Percentiles rank a stretch among this genome's conserved stretches.
Conservation (phyloP, 2,329 filamentous ascomycete genomes). For the Ceratocystis huliohia region DNA sequence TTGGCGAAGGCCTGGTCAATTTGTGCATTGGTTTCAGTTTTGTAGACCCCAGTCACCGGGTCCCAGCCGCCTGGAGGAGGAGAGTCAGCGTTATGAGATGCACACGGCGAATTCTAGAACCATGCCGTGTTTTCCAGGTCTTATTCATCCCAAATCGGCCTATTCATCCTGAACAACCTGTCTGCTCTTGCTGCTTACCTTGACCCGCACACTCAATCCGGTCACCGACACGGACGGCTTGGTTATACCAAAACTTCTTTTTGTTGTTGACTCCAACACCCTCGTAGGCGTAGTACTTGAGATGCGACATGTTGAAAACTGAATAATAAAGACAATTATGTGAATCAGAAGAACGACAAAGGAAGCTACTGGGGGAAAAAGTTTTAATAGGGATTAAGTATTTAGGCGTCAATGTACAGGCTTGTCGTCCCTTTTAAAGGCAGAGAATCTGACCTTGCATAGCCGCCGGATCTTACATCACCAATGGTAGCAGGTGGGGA, state of each 20-base stretch:
- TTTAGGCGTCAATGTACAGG: too few relatives aligned
- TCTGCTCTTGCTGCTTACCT: conserved; percentile 26
- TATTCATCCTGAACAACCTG: too few relatives aligned
- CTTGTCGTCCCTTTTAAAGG: too few relatives aligned
- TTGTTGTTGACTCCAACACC: conserved; percentile 27
- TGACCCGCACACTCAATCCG: conserved; percentile 37
- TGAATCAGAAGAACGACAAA: too few relatives aligned
- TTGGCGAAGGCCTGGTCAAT: conserved; percentile 45
- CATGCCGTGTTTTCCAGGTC: neutral
- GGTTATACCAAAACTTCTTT: conserved; percentile 32
- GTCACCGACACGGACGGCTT: conserved; percentile 38
- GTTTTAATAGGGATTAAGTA: neutral
- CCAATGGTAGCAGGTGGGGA: too few relatives aligned
- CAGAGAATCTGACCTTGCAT: too few relatives aligned
- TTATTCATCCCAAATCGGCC: neutral
- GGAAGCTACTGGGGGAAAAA: neutral
- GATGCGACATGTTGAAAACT: conserved; percentile 25
- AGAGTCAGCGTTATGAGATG: neutral
- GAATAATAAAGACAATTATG: neutral
- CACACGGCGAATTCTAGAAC: neutral
- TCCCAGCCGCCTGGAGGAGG: conserved; percentile 24
- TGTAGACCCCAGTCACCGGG: conserved; percentile 25
- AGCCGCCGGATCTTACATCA: too few relatives aligned
- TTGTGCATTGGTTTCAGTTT: conserved; percentile 32
- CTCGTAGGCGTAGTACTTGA: conserved; percentile 28